Percentiles rank a stretch among this genome's conserved stretches.
phyloP scores from a whole-genome alignment of 305 asterid species.

The Solanum hybrid region DNA sequence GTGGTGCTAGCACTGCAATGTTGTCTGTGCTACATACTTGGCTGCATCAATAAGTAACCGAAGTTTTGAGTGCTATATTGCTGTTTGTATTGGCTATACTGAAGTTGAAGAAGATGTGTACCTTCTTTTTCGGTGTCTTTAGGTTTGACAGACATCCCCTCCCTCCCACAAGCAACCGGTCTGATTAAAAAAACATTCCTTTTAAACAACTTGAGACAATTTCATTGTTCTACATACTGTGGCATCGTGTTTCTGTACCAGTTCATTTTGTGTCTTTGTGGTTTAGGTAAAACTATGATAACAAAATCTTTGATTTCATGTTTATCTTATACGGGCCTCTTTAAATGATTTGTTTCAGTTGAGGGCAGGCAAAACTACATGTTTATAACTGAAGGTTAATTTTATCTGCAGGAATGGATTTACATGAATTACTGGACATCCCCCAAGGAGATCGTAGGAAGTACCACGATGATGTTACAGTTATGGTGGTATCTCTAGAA shows the following conservation, averaged over 20 bases:
- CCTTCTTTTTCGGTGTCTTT: background rate
- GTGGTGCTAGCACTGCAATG: background rate
- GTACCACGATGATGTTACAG: conserved; percentile 79
- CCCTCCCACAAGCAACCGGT: background rate
- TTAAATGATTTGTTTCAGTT: background rate
- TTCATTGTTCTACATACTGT: background rate
- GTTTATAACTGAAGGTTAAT: background rate
- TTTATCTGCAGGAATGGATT: conserved; percentile 59
- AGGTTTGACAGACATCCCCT: background rate
- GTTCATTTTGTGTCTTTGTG: background rate
- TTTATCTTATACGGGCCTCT: background rate
- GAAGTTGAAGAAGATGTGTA: background rate
- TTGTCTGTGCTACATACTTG: background rate
- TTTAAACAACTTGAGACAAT: background rate
- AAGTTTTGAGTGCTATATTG: background rate
- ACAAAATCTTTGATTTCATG: background rate
- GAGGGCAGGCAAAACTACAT: background rate
- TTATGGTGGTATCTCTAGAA: conserved; percentile 74
- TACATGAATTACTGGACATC: conserved; percentile 72
- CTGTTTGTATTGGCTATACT: background rate
- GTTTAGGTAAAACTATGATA: background rate
- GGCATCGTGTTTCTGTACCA: background rate
- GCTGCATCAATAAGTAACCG: background rate
- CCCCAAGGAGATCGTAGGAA: conserved; percentile 79
- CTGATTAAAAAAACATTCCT: background rate